These are phyloP conservation scores for Lobosporangium transversale DNA, from an alignment of 192 early-diverging fungal genomes.

Conservation along the genomic window DNA sequence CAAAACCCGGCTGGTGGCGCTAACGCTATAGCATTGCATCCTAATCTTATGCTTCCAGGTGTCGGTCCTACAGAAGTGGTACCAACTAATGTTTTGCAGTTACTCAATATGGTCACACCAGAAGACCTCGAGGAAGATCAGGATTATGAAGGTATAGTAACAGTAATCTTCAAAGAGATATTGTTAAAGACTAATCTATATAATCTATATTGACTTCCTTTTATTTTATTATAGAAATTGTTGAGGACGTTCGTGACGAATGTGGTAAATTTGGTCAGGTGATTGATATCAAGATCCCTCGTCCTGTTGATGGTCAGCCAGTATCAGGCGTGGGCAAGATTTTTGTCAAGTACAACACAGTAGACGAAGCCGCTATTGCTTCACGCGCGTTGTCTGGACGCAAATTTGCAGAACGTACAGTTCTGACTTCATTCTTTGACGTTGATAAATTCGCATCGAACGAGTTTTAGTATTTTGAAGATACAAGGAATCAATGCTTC, in stretches of 20 bases:
- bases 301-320: constrained; percentile 65
- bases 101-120: constrained; percentile 94
- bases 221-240: constrained; percentile 68
- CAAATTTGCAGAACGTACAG: constrained; percentile 93
- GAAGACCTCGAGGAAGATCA: constrained; percentile 87
- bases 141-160: constrained; percentile 80
- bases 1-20: constrained; percentile 49
- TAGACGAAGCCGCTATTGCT: constrained; percentile 72
- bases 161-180: background rate
- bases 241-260: constrained; percentile 92
- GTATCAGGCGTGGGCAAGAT: constrained; percentile 91
- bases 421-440: constrained; percentile 85
- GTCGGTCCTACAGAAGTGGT: constrained; percentile 64
- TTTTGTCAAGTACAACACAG: constrained; percentile 79
- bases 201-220: background rate
- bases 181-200: background rate
- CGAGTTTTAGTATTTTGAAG: too few species aligned
- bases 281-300: constrained; percentile 84
- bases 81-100: constrained; percentile 83
- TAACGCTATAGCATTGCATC: constrained; percentile 57
- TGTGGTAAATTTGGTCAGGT: constrained; percentile 88
- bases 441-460: constrained; percentile 75
- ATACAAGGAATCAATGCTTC: too few species aligned
- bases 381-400: constrained; percentile 88
- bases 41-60: constrained; percentile 57